phyloP scores from a whole-genome alignment of 2,329 filamentous ascomycete genomes.

The Alternaria ventricosa region DNA sequence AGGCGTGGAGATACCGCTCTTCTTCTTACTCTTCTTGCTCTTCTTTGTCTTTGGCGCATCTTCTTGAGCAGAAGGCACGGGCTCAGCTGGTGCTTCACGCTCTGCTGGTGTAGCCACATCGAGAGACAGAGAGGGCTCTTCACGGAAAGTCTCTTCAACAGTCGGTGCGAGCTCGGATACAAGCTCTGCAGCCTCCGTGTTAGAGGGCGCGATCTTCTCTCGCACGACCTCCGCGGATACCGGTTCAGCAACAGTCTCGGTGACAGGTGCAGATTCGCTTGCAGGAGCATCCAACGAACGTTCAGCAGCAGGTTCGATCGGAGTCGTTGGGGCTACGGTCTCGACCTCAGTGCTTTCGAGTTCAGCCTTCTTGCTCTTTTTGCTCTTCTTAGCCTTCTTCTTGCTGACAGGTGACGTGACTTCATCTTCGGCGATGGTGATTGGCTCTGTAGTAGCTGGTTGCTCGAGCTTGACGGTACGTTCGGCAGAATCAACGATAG shows the following conservation, averaged over 20 bases:
- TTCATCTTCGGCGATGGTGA: slow-evolving; percentile 5
- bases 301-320: slow-evolving; percentile 10
- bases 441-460: neutral
- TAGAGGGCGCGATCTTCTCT: neutral
- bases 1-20: slow-evolving; percentile 19
- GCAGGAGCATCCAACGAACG: slow-evolving; percentile 1
- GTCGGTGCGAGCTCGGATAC: neutral
- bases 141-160: neutral
- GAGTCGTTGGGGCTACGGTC: slow-evolving; percentile 11
- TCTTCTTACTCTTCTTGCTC: slow-evolving; percentile 28
- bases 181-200: neutral
- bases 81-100: neutral
- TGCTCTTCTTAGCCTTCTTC: slow-evolving; percentile 40
- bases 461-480: neutral
- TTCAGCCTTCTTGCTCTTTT: slow-evolving; percentile 37
- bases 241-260: neutral
- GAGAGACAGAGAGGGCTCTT: neutral
- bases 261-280: neutral
- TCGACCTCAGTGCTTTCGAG: slow-evolving; percentile 23
- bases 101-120: neutral
- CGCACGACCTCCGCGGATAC: neutral
- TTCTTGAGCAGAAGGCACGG: neutral
- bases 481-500: neutral
- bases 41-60: slow-evolving; percentile 29
- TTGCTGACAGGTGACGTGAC: slow-evolving; percentile 15